Evolutionary conservation across 2,329 filamentous ascomycete species (phyloP), one percentile per base, ranked within the genome.

Genomic region (Dothidotthia symphoricarpi): DNA sequence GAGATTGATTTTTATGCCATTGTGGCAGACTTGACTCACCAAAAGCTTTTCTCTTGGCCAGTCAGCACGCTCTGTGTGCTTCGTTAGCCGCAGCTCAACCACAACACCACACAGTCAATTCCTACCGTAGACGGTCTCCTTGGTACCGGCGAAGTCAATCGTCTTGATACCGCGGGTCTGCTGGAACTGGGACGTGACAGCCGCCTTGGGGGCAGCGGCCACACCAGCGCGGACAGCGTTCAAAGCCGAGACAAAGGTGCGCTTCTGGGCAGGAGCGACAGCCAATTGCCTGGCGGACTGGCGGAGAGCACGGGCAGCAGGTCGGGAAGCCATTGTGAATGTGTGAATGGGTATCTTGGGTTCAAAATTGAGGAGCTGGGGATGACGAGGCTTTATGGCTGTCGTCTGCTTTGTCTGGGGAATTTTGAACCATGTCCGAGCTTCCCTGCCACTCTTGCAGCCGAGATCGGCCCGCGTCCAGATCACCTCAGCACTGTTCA

Each of bases 41-140:
- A 93, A 78, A 69, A 98, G 88, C 85, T 95, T 97, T 80, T 96
- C 91, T 72, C 86, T 83, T 58, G 93, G 93, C 93, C 93, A 98
- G 78, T 98, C 93, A 69, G 81, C 87, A 76, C 93, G 90, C 83
- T 98, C 93, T 93, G 63, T 47, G 30, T 50, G 17, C 34, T 34
- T 34, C 7, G 35, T 55, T 41, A 59, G 47, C 41, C 27, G 45
- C 67, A 42, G 16, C 43, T 49, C 40, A 56, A 41, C 36, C 22
- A 49, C 48, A 46, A 7, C 19, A 22, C 5, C 19, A 16, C 24
- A 16, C n/a, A 24, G 9, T 12, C 10, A 41, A 24, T 37, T 65
- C 80, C 62, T 73, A 94, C 88, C 88, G 70, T 87, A 96, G 69
- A 98, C 93, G 57, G 84, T 82, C 81, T 98, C 93, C 77, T 94